A percentile compares a stretch with the other conserved stretches of the same genome.
These are phyloP conservation scores for Exophiala spinifera DNA, from an alignment of 2,329 filamentous ascomycete species.

Conservation along the genomic window DNA sequence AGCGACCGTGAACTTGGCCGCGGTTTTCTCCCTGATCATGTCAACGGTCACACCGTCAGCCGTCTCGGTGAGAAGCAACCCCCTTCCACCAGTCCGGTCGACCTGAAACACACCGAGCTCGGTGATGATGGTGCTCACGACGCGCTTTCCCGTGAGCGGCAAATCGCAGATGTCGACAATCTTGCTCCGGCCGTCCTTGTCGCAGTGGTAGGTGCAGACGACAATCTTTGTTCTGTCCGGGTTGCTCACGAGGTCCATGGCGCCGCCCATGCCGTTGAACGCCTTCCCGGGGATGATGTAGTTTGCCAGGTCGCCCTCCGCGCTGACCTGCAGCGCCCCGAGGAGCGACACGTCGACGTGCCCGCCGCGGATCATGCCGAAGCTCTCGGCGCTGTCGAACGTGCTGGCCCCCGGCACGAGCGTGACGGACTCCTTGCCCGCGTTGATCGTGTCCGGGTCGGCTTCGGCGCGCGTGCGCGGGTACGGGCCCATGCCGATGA, in stretches of 20 bases:
- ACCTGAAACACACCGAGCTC: slow-evolving; percentile 76
- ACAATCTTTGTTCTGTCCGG: slow-evolving; percentile 70
- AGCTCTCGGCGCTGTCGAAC: slow-evolving; percentile 78
- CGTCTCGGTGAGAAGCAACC: slow-evolving; percentile 66
- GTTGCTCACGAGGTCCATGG: slow-evolving; percentile 71
- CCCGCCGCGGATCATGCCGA: slow-evolving; percentile 82
- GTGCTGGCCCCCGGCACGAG: slow-evolving; percentile 71
- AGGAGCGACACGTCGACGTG: slow-evolving; percentile 82
- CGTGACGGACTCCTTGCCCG: slow-evolving; percentile 83
- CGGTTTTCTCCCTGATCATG: slow-evolving; percentile 66
- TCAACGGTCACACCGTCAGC: slow-evolving; percentile 67
- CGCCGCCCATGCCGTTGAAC: slow-evolving; percentile 82
- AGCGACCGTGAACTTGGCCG: slow-evolving; percentile 63
- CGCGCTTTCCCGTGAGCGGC: slow-evolving; percentile 63
- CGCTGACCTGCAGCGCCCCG: slow-evolving; percentile 76
- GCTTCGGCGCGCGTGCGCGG: slow-evolving; percentile 66
- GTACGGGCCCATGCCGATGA: slow-evolving; percentile 79
- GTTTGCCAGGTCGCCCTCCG: slow-evolving; percentile 76
- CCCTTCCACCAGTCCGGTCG: slow-evolving; percentile 61
- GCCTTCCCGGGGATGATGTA: slow-evolving; percentile 86
- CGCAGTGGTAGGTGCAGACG: slow-evolving; percentile 66
- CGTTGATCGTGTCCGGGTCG: slow-evolving; percentile 79
- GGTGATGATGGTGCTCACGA: slow-evolving; percentile 69
- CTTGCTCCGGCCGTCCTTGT: slow-evolving; percentile 66
- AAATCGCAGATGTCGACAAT: slow-evolving; percentile 62